phyloP scores from a whole-genome alignment of 2,329 filamentous ascomycete species.

The Ramularia endophylla region DNA sequence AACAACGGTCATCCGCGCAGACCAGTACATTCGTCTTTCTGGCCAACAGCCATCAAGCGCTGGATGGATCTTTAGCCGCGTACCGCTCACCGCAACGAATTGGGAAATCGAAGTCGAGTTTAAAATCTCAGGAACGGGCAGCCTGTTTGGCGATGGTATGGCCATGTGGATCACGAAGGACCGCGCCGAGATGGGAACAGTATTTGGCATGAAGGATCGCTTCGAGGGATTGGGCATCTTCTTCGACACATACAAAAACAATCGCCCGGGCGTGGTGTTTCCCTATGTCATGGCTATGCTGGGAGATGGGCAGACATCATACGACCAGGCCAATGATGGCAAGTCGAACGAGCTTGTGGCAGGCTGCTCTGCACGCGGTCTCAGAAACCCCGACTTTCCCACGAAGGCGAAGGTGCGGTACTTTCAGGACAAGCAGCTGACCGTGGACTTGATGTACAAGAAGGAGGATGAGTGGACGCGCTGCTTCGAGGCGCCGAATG shows the following conservation, averaged over 20 bases:
- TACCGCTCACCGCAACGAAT: slow-evolving; percentile 94
- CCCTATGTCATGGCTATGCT: slow-evolving; percentile 99
- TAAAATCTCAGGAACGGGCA: slow-evolving; percentile 81
- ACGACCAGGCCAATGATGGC: slow-evolving; percentile 92
- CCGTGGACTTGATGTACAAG: slow-evolving; percentile 93
- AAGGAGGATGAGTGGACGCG: slow-evolving; percentile 77
- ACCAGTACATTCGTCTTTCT: slow-evolving; percentile 83
- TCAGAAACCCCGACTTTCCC: slow-evolving; percentile 69
- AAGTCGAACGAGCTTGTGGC: slow-evolving; percentile 80
- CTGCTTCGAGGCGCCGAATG: slow-evolving; percentile 69
- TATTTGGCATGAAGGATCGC: slow-evolving; percentile 81
- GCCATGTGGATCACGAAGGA: slow-evolving; percentile 98
- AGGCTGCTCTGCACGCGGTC: slow-evolving; percentile 87
- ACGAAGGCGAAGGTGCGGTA: slow-evolving; percentile 89
- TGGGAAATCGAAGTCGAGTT: slow-evolving; percentile 99
- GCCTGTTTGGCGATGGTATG: slow-evolving; percentile 92
- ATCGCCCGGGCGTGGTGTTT: slow-evolving; percentile 89
- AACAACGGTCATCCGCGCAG: slow-evolving; percentile 75
- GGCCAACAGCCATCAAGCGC: slow-evolving; percentile 84
- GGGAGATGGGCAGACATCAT: slow-evolving; percentile 80
- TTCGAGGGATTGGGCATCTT: slow-evolving; percentile 96
- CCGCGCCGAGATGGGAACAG: slow-evolving; percentile 69
- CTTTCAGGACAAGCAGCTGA: slow-evolving; percentile 90
- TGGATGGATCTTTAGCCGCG: slow-evolving; percentile 90
- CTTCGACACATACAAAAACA: slow-evolving; percentile 99